Evolutionary conservation across 1,284 basidiomycete species (phyloP), one percentile per base, ranked within the genome.

Genomic region (Pascua guehoae): DNA sequence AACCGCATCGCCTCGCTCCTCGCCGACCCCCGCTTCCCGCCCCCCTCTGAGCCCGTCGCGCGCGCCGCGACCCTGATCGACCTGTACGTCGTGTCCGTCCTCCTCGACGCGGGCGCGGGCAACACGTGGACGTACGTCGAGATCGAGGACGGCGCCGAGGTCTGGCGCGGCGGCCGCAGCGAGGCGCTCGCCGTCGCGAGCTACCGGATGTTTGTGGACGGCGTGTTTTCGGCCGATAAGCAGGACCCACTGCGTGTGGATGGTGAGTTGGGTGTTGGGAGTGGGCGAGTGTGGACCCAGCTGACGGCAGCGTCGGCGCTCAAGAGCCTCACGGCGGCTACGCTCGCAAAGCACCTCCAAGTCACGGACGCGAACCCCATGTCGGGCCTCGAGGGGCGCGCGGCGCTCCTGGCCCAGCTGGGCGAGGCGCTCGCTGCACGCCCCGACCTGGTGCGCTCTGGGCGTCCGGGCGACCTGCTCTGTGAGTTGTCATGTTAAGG

Each of bases 141-240:
- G 64, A 75, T 79, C 11, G 68, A 51, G n/a, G 41, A 43, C 14
- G 60, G 56, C 32, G 18, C 61, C 17, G 56, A 43, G 36, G 46
- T 51, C 0, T 77, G 82, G 67, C 79, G 77, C 10, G 93, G 89
- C 68, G 79, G 81, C 16, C 79, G 94, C 48, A 91, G 88, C 1
- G 94, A 98, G 72, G 94, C 93, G 0, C 79, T 98, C n/a, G 94
- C 88, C 0, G 87, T 97, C 5, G 94, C 92, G 0, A 91, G 88
- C 66, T 79, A 91, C 49, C 85, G 91, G 70, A 96, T 97, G 91
- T 98, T 96, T 66, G 75, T 83, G 50, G 74, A 80, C 7, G 94
- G 94, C 1, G 76, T 91, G 51, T 97, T 96, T 76, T 90, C 88
- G 9, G 81, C 85, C n/a, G 80, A 83, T 62, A 66, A 68, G 10